These are phyloP conservation scores for Sinapis alba DNA, from an alignment of 441 rosid genomes.

Conservation along the genomic window DNA sequence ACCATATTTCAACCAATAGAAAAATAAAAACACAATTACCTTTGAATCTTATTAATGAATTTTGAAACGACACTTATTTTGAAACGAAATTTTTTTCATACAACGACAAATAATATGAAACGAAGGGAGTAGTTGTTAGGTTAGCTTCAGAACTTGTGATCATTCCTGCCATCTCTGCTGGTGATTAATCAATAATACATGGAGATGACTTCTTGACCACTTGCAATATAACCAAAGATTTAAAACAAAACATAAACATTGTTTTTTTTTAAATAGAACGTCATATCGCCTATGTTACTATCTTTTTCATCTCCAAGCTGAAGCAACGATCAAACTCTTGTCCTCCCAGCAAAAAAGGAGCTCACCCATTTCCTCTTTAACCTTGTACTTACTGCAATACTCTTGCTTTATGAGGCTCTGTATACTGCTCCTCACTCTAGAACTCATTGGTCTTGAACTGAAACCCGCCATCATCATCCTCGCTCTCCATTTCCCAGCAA, in stretches of 20 bases:
- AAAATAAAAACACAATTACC: too few species aligned
- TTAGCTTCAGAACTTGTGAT: constrained; percentile 26
- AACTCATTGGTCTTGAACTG: constrained; percentile 62
- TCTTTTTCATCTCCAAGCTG: constrained; percentile 78
- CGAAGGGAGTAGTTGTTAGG: too few species aligned
- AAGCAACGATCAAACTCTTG: constrained; percentile 87
- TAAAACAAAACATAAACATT: background rate
- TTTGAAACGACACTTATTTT: too few species aligned
- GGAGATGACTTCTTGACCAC: constrained; percentile 28
- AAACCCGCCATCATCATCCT: constrained; percentile 98
- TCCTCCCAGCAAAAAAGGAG: constrained; percentile 95
- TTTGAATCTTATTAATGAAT: too few species aligned
- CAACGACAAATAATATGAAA: too few species aligned
- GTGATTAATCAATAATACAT: constrained; percentile 27
- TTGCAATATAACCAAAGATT: constrained; percentile 21
- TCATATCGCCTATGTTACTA: constrained; percentile 3
- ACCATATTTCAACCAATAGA: too few species aligned
- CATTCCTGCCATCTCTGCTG: constrained; percentile 19
- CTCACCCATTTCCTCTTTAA: constrained; percentile 72
- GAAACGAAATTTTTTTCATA: too few species aligned
- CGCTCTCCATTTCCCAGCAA: constrained; percentile 97
- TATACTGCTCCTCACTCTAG: constrained; percentile 53
- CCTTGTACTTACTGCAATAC: constrained; percentile 68
- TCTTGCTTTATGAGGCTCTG: constrained; percentile 56
- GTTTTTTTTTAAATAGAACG: constrained; percentile 16